Conservation (phyloP, 169 alveolate genomes). For the Perkinsus marinus region DNA sequence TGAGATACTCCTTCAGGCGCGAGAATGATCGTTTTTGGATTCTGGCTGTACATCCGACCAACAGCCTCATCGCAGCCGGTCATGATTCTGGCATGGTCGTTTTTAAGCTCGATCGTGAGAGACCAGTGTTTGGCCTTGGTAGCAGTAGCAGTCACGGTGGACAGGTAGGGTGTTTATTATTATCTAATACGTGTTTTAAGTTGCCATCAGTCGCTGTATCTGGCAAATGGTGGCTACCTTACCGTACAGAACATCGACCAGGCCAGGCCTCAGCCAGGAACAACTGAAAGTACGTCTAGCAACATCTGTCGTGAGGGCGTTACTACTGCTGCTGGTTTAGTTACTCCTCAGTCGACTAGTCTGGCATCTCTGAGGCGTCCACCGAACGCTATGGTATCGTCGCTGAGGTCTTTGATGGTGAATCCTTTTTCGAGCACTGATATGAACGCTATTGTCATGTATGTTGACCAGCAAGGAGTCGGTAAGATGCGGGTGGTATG, state of each 20-base stretch:
- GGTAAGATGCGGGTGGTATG: neutral
- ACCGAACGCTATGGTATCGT: conserved; percentile 22
- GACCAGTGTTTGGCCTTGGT: conserved; percentile 31
- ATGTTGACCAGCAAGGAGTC: neutral
- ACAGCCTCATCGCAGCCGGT: neutral
- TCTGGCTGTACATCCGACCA: conserved; percentile 5
- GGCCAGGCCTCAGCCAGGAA: neutral
- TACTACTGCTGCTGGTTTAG: neutral
- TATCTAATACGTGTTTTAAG: too few relatives aligned
- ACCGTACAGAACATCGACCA: neutral
- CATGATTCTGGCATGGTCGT: conserved; percentile 61
- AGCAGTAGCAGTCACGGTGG: neutral
- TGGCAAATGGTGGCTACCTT: neutral
- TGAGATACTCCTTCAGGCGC: conserved; percentile 31
- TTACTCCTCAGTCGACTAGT: neutral
- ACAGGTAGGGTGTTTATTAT: neutral
- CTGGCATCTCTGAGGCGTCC: conserved; percentile 14
- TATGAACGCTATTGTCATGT: conserved; percentile 21
- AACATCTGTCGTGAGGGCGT: too few relatives aligned
- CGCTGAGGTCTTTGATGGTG: conserved; percentile 13
- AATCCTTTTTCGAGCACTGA: conserved; percentile 18
- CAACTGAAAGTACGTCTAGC: neutral
- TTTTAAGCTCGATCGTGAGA: conserved; percentile 72
- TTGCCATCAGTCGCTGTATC: neutral
- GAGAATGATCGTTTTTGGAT: conserved; percentile 82